Conservation (phyloP, 805 yeast species). For the Schizosaccharomyces pombe region DNA sequence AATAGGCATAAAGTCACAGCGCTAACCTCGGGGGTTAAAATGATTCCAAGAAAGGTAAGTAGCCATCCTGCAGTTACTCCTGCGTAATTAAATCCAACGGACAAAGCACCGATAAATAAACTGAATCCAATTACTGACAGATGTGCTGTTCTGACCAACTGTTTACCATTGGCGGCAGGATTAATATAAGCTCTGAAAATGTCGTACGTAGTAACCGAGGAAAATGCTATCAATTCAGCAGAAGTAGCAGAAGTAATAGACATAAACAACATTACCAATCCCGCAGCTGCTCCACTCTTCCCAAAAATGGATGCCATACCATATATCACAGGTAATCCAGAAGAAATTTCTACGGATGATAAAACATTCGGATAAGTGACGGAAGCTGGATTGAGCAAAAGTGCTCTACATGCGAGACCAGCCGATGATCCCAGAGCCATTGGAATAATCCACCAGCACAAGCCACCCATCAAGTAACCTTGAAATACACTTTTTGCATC, state of each 20-base stretch:
- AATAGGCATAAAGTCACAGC: constrained; percentile 52
- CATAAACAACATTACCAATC: constrained; percentile 61
- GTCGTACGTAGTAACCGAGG: constrained; percentile 69
- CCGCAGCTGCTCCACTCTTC: constrained; percentile 68
- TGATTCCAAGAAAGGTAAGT: constrained; percentile 72
- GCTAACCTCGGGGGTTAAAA: constrained; percentile 65
- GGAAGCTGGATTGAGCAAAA: constrained; percentile 46
- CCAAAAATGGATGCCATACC: constrained; percentile 74
- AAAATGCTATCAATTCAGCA: constrained; percentile 72
- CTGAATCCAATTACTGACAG: constrained; percentile 36
- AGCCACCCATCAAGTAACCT: constrained; percentile 70
- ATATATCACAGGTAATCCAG: constrained; percentile 46
- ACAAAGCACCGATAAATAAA: constrained; percentile 42
- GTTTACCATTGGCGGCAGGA: constrained; percentile 55
- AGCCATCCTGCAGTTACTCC: constrained; percentile 70
- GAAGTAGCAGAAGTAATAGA: constrained; percentile 85
- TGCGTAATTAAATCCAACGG: constrained; percentile 62
- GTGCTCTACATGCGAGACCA: constrained; percentile 64
- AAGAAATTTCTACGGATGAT: constrained; percentile 42
- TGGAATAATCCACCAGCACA: constrained; percentile 83
- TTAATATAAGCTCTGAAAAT: constrained; percentile 59
- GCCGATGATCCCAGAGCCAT: constrained; percentile 58
- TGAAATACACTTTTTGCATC: constrained; percentile 66
- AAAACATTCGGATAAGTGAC: constrained; percentile 56
- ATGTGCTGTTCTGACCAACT: constrained; percentile 47